Evolutionary conservation across 768 basidiomycete species (phyloP), one percentile per base, ranked within the genome.

Genomic region (Phylloporus rhodoxanthus): DNA sequence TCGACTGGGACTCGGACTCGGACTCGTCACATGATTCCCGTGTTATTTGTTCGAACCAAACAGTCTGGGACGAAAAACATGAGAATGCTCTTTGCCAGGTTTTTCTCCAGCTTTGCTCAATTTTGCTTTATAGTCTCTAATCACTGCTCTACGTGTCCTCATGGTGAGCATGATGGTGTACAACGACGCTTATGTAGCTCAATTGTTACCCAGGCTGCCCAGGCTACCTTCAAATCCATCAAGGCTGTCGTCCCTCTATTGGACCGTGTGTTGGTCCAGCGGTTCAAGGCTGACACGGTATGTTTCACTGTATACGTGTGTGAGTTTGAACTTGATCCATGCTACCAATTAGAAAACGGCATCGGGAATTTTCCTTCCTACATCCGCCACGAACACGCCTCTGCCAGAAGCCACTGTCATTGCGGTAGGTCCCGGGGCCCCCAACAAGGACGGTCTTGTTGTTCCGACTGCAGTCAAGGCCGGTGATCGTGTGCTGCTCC

Each of bases 321-420:
- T 32, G 8, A 15, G 4, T 8, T 13, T 11, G 8, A n/a, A 11
- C 23, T 15, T 55, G 21, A 63, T 29, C 23, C 3, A 3, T 23
- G 5, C 13, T 32, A 8, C 6, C 14, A 10, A n/a, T 33, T 59
- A 97, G 94, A 96, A 98, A 94, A 99, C 95, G n/a, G 87, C 96
- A 3, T 72, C 87, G 20, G 96, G 96, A 30, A 84, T 99, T 66
- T 93, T 93, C 81, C 78, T 99, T 40, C 96, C 96, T n/a, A 80
- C 87, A 0, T 91, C 92, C 1, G 82, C 88, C 5, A 92, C 90
- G 23, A 79, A 68, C 57, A 82, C 69, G 58, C 93, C 93, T 20
- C 79, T 97, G n/a, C 93, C 95, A 2, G 95, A 98, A 72, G 95
- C 92, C 5, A 95, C 91, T 26, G 95, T 96, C 63, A 86, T 97